Evolutionary conservation across 2,329 filamentous ascomycete genomes (phyloP), one percentile per base, ranked within the genome.

Genomic region (Botrytis byssoidea): DNA sequence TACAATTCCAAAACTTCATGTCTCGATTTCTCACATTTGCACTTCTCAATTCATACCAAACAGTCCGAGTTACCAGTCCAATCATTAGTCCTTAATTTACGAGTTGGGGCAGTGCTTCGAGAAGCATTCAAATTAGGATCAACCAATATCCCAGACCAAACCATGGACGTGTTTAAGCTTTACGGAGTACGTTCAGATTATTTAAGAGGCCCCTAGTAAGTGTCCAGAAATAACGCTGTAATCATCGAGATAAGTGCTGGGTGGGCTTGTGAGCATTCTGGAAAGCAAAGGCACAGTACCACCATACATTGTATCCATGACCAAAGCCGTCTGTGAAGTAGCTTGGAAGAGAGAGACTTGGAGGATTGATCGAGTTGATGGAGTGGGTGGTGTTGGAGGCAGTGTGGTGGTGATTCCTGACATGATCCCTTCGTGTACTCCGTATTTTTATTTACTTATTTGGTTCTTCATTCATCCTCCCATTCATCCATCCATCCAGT

Each of bases 71-170:
- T 55, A 29, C 8, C 51, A 55, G 25, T 1, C 51, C 51, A 57
- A 64, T 64, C 16, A 35, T 10, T 29, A 25, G 40, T 46, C 61
- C 61, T 65, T 65, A 44, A 65, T 65, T 22, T 65, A 6, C 7
- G 18, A 12, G 40, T 29, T 46, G 61, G 61, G 61, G 61, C 61
- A 44, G 61, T 65, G 61, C 61, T 46, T 65, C 61, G 25, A 65
- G 61, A 65, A 46, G 61, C 9, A 46, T 65, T 32, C 61, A 65
- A 65, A 65, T 65, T 65, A 65, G n/a, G 61, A 65, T 65, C 61
- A 46, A 32, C 61, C 40, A 65, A 46, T 25, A 65, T 65, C 61
- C 61, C 61, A 29, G 40, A 29, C 40, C 20, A 44, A 37, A 61
- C 35, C 59, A 40, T n/a, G 25, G n/a, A 29, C 12, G 44, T 44